These are phyloP conservation scores for Rhizomucor pusillus DNA, from an alignment of 371 early-diverging fungal species.

Conservation along the genomic window DNA sequence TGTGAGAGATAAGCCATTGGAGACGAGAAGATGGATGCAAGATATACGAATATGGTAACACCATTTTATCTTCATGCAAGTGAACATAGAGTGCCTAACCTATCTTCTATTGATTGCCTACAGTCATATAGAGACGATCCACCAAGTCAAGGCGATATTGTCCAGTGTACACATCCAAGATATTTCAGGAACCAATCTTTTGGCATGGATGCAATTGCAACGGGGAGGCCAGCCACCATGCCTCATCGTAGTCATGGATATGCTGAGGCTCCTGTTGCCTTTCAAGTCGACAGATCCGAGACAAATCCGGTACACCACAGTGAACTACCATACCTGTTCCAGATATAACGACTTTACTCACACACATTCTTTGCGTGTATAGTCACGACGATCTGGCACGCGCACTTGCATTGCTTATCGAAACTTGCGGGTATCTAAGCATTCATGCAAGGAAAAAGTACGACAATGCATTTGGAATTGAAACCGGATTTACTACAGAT, in stretches of 20 bases:
- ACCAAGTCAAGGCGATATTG: conserved; percentile 7
- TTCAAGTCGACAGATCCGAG: too few species aligned
- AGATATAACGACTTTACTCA: too few species aligned
- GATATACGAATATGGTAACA: conserved; percentile 14
- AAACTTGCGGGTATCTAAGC: conserved; percentile 11
- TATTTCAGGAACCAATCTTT: not conserved
- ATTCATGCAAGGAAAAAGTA: conserved; percentile 8
- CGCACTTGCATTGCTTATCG: conserved; percentile 6
- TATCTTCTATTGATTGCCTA: not conserved
- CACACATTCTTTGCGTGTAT: not conserved
- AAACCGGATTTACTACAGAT: conserved; percentile 14
- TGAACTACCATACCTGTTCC: too few species aligned
- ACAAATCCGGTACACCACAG: too few species aligned
- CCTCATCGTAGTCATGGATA: conserved; percentile 24
- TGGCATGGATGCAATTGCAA: conserved; percentile 23
- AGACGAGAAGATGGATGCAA: conserved; percentile 10
- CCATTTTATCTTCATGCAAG: not conserved
- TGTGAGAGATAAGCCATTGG: not conserved
- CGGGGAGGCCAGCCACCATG: conserved; percentile 31
- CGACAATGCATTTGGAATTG: conserved; percentile 11
- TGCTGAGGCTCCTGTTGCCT: conserved; percentile 1
- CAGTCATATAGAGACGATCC: conserved; percentile 12
- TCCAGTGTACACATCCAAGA: conserved; percentile 7
- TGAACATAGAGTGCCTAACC: not conserved
- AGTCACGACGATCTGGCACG: conserved; percentile 5